A percentile compares a stretch with the other conserved stretches of the same genome.
phyloP scores from a whole-genome alignment of 2,329 filamentous ascomycete species.

The Simplicillium sp. region DNA sequence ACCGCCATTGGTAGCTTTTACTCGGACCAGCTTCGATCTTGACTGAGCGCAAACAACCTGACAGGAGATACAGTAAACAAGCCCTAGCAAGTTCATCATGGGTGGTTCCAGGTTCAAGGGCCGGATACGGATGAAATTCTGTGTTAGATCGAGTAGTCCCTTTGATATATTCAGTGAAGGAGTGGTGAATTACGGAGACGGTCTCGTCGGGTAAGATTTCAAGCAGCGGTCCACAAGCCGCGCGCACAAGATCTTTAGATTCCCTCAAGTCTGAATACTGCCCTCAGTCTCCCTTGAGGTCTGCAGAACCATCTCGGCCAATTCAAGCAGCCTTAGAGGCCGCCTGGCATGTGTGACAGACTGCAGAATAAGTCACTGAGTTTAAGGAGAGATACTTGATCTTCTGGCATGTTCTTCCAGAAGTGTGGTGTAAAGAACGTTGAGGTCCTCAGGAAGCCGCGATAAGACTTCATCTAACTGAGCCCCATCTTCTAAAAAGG shows the following conservation, averaged over 20 bases:
- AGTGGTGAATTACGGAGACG: slow-evolving; percentile 35
- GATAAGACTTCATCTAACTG: slow-evolving; percentile 16
- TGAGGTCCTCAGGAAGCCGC: slow-evolving; percentile 16
- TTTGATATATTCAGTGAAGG: slow-evolving; percentile 35
- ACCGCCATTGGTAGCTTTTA: too few species aligned
- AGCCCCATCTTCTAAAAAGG: slow-evolving; percentile 17
- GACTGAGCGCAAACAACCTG: too few species aligned
- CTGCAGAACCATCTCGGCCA: slow-evolving; percentile 17
- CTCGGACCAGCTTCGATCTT: too few species aligned
- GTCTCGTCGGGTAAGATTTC: slow-evolving; percentile 35
- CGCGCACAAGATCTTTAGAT: slow-evolving; percentile 26
- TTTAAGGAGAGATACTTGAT: slow-evolving; percentile 17
- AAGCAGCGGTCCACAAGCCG: slow-evolving; percentile 32
- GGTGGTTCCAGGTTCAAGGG: slow-evolving; percentile 2
- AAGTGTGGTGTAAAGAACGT: too few species aligned
- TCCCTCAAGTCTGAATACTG: slow-evolving; percentile 11
- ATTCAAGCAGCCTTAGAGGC: slow-evolving; percentile 30
- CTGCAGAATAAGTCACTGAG: slow-evolving; percentile 29
- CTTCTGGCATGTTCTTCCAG: slow-evolving; percentile 2
- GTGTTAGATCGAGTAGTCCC: slow-evolving; percentile 9
- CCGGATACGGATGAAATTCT: slow-evolving; percentile 7
- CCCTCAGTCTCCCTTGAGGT: too few species aligned
- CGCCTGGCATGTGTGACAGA: slow-evolving; percentile 30
- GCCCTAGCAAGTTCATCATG: too few species aligned
- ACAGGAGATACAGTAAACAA: too few species aligned